Percentiles rank a stretch among this genome's conserved stretches.
Conservation (phyloP, 129 eudicot genomes). For the Calendula officinalis region DNA sequence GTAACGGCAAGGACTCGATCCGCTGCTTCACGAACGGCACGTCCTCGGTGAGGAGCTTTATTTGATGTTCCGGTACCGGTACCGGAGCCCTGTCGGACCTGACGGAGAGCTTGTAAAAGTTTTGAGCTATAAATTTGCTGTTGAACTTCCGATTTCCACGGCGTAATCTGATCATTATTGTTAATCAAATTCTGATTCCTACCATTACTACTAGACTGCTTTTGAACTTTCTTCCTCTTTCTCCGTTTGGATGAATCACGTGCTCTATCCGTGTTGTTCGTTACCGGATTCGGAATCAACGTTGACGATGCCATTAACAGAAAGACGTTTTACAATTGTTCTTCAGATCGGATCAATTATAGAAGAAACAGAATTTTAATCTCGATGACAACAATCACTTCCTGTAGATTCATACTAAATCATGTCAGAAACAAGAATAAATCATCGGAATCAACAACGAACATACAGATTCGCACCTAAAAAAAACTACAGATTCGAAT, state of each 20-base stretch:
- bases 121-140: conserved; percentile 74
- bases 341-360: conserved; percentile 21
- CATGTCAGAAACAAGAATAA: conserved; percentile 33
- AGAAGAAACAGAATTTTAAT: conserved; percentile 9
- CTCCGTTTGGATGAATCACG: conserved; percentile 49
- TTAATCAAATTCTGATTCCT: conserved; percentile 14
- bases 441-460: conserved; percentile 33
- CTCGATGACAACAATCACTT: not conserved
- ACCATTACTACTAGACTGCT: conserved; percentile 9
- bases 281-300: conserved; percentile 51
- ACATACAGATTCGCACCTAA: conserved; percentile 21
- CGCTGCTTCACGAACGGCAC: conserved; percentile 75
- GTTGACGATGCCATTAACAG: conserved; percentile 52
- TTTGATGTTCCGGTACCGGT: conserved; percentile 10
- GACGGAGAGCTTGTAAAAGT: conserved; percentile 73
- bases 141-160: conserved; percentile 76
- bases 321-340: conserved; percentile 13
- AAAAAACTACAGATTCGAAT: no score
- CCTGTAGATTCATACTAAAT: conserved; percentile 35
- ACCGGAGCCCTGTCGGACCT: conserved; percentile 34
- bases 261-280: conserved; percentile 47
- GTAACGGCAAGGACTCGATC: conserved; percentile 68
- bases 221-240: conserved; percentile 46
- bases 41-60: conserved; percentile 11
- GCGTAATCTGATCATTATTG: conserved; percentile 14